phyloP scores from a whole-genome alignment of 768 basidiomycete species.

The Mycena sanguinolenta region DNA sequence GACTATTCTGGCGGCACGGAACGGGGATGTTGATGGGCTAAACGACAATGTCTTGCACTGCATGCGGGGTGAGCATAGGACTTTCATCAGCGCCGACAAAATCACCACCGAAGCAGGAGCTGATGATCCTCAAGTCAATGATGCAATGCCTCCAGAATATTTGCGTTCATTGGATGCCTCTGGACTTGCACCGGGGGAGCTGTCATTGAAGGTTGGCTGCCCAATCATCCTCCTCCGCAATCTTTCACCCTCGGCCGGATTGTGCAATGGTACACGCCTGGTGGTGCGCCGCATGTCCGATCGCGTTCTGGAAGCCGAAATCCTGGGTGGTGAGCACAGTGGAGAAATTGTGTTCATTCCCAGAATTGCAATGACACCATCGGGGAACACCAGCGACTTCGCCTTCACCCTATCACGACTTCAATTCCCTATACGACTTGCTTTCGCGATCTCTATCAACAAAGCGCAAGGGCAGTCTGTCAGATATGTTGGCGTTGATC shows the following conservation, averaged over 20 bases:
- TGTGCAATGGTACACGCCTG: slow-evolving; percentile 10
- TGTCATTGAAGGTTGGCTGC: background rate
- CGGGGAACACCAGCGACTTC: background rate
- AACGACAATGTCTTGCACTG: background rate
- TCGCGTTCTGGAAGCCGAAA: background rate
- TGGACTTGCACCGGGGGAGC: background rate
- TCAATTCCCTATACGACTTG: slow-evolving; percentile 10
- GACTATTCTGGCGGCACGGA: background rate
- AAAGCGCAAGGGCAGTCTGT: slow-evolving; percentile 14
- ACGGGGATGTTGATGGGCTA: slow-evolving; percentile 5
- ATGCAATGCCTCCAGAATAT: background rate
- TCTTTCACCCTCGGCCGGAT: background rate
- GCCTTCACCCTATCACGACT: background rate
- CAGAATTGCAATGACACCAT: background rate
- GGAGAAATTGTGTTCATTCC: slow-evolving; percentile 1
- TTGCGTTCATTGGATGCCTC: slow-evolving; percentile 5
- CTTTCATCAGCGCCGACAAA: background rate
- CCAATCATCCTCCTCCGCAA: slow-evolving; percentile 5
- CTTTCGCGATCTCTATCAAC: slow-evolving; percentile 11
- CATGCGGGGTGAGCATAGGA: background rate
- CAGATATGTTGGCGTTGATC: background rate
- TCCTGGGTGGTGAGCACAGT: slow-evolving; percentile 6
- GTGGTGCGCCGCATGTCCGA: background rate
- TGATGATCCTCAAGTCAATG: background rate
- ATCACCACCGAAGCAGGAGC: background rate